Evolutionary conservation across 2,329 filamentous ascomycete species (phyloP), one percentile per base, ranked within the genome.

Genomic region (Fusarium sp.): DNA sequence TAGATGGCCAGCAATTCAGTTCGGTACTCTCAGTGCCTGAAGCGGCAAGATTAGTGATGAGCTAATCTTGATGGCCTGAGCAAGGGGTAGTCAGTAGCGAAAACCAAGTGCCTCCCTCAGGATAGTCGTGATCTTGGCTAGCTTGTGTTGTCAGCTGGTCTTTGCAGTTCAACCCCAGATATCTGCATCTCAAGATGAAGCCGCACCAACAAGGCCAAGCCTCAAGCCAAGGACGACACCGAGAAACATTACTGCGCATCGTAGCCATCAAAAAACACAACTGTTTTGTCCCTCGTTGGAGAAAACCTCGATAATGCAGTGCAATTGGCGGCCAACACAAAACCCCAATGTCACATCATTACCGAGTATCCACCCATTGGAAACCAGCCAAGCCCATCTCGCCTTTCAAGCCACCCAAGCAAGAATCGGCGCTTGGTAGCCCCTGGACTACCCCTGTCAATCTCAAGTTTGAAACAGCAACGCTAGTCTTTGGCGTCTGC

Each of bases 381-480:
- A 73, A 73, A 73, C 71, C 59, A 68, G 59, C 71, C 62, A 67
- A 67, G 63, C 54, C 54, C 38, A 52, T 52, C 32, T 38, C 16
- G 18, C 50, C 50, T 25, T 52, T 9, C 34, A 52, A 43, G 50
- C 50, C 50, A 60, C 53, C 54, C 49, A 64, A 66, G 59, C 49
- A 64, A 68, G 59, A 59, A 55, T 52, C 53, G 71, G 61, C 71
- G 68, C 68, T 70, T 72, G 71, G 20, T n/a, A 24, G 25, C 71
- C 68, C 68, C 65, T 73, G 65, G 29, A 24, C 42, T 53, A 59
- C 58, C 63, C 62, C 61, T 66, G 64, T 56, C 62, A 55, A 55
- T 62, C 55, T 56, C 49, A 54, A 47, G 59, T 63, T 46, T 73
- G 71, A 73, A 73, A 73, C 71, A 60, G 52, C 50, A 53, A 55